A percentile compares a stretch with the other conserved stretches of the same genome.
These are phyloP conservation scores for Xylaria sp. DNA, from an alignment of 2,329 filamentous ascomycete genomes.

Conservation along the genomic window DNA sequence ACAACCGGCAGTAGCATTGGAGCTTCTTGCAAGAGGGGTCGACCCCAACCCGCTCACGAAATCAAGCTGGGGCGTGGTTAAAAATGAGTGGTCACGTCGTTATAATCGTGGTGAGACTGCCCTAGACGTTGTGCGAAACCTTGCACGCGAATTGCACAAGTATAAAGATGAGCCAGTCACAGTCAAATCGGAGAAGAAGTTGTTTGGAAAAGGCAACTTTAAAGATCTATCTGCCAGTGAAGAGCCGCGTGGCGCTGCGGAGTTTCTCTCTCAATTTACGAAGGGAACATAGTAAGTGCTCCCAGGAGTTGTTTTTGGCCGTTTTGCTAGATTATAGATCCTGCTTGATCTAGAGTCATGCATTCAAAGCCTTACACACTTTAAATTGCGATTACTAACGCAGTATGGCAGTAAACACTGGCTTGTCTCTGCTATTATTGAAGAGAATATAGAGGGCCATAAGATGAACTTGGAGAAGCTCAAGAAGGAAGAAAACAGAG, in stretches of 20 bases:
- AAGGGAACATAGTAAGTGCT: slow-evolving; percentile 61
- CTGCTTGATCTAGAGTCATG: background rate
- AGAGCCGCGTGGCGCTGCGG: slow-evolving; percentile 48
- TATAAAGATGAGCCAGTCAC: slow-evolving; percentile 47
- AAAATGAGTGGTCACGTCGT: slow-evolving; percentile 39
- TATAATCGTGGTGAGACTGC: slow-evolving; percentile 53
- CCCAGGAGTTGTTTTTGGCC: background rate
- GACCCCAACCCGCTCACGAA: slow-evolving; percentile 66
- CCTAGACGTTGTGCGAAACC: slow-evolving; percentile 64
- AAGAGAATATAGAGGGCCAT: slow-evolving; percentile 42
- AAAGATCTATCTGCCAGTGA: slow-evolving; percentile 22
- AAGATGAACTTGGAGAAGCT: slow-evolving; percentile 43
- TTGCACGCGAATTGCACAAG: slow-evolving; percentile 55
- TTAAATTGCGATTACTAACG: background rate
- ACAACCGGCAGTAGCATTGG: slow-evolving; percentile 54
- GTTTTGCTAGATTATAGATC: background rate
- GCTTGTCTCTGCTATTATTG: slow-evolving; percentile 50
- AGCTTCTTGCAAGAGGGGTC: slow-evolving; percentile 67
- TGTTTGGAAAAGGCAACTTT: background rate
- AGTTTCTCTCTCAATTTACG: slow-evolving; percentile 58
- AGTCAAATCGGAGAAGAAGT: slow-evolving; percentile 36
- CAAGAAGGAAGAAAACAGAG: slow-evolving; percentile 42
- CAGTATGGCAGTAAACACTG: slow-evolving; percentile 51
- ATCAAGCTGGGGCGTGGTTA: slow-evolving; percentile 44
- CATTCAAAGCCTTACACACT: background rate